phyloP scores from a whole-genome alignment of 805 yeast genomes.

The Lipomyces spencermartinsiae region DNA sequence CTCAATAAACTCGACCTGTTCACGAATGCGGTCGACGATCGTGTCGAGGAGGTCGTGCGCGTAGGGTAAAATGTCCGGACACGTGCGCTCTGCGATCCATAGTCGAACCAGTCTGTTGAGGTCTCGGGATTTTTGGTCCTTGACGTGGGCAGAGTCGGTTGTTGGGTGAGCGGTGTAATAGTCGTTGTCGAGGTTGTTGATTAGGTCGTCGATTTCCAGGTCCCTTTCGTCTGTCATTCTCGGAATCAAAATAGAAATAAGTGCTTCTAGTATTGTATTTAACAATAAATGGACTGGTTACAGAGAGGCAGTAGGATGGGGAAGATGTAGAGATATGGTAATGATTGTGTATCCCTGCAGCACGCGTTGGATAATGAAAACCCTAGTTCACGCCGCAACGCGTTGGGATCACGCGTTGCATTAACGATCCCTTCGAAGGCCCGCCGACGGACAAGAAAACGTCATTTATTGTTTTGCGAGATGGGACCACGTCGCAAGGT shows the following conservation, averaged over 20 bases:
- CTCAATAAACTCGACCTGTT: slow-evolving; percentile 71
- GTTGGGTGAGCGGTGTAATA: slow-evolving; percentile 6
- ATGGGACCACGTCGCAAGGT: neutral
- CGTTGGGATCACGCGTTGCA: neutral
- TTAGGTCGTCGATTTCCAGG: slow-evolving; percentile 41
- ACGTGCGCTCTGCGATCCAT: slow-evolving; percentile 84
- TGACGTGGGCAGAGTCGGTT: neutral
- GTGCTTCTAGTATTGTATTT: neutral
- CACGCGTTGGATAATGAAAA: neutral
- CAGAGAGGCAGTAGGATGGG: neutral
- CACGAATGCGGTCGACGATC: slow-evolving; percentile 63
- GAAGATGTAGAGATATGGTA: neutral
- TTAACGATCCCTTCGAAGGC: neutral
- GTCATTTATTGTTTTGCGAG: neutral
- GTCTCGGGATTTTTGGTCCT: slow-evolving; percentile 40
- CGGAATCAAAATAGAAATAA: neutral
- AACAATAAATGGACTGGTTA: neutral
- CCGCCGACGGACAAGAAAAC: neutral
- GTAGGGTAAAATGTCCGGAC: slow-evolving; percentile 86
- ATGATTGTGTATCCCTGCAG: neutral
- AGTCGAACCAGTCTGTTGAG: slow-evolving; percentile 57
- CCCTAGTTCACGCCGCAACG: neutral
- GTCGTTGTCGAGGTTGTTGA: slow-evolving; percentile 37
- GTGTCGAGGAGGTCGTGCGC: slow-evolving; percentile 64
- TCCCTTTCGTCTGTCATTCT: slow-evolving; percentile 19